Evolutionary conservation across 2,329 filamentous ascomycete genomes (phyloP).

Genomic region (Aspergillus nomiae): DNA sequence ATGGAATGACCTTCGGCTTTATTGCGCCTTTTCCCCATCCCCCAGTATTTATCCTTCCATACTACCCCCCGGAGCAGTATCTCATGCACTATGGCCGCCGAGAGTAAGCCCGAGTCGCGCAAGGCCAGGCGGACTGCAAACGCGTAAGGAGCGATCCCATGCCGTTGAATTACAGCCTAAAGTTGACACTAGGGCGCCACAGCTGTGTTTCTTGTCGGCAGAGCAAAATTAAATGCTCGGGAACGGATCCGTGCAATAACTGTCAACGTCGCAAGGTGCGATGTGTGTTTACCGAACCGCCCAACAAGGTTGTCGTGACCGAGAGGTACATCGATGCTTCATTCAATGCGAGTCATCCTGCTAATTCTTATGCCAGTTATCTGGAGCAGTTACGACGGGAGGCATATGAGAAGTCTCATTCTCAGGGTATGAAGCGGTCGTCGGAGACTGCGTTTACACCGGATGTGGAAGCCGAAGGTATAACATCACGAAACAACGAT

Average conservation of each 20-base stretch:
- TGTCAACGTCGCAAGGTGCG: background rate
- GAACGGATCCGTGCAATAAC: background rate
- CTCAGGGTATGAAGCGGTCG: constrained; percentile 25
- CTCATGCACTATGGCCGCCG: background rate
- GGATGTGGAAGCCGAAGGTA: background rate
- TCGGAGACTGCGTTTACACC: constrained; percentile 24
- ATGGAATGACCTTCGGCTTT: background rate
- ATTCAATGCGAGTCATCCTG: background rate
- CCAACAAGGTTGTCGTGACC: background rate
- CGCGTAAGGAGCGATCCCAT: background rate
- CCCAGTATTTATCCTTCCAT: background rate
- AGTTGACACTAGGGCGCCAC: background rate
- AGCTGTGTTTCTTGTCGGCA: background rate
- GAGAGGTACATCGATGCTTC: background rate
- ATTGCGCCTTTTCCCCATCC: background rate
- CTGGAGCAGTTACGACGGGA: constrained; percentile 20
- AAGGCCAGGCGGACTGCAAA: background rate
- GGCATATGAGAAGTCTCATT: constrained; percentile 28
- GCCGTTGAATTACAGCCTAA: background rate
- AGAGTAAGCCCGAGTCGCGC: background rate
- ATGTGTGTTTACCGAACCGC: background rate
- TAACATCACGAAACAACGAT: background rate
- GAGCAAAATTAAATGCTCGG: background rate
- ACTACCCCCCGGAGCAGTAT: background rate
- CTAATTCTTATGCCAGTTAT: background rate